A percentile compares a stretch with the other conserved stretches of the same genome.
These are phyloP conservation scores for Kurtzmaniella quercitrusa DNA, from an alignment of 1,139 yeast genomes.

Conservation along the genomic window DNA sequence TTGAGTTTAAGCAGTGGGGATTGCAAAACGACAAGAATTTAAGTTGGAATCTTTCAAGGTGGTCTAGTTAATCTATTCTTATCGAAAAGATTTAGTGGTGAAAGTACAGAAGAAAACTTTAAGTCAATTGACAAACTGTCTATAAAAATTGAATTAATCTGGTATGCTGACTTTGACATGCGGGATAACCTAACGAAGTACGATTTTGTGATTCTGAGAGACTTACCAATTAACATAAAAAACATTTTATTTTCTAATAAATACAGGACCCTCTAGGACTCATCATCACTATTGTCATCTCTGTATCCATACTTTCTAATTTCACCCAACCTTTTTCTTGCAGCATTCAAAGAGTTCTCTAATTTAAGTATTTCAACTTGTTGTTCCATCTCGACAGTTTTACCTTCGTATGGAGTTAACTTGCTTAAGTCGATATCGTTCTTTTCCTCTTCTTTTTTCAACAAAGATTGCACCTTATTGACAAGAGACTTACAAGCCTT, in stretches of 20 bases:
- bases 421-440: conserved; percentile 63
- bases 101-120: too few relatives aligned
- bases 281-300: conserved; percentile 55
- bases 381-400: conserved; percentile 89
- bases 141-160: background rate
- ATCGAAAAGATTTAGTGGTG: too few relatives aligned
- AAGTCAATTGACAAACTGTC: too few relatives aligned
- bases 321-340: conserved; percentile 81
- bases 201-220: too few relatives aligned
- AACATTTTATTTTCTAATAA: background rate
- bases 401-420: conserved; percentile 75
- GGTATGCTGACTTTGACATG: background rate
- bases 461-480: conserved; percentile 58
- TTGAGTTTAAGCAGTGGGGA: background rate
- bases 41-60: background rate
- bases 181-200: too few relatives aligned
- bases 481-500: conserved; percentile 74
- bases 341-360: conserved; percentile 66
- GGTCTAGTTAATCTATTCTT: too few relatives aligned
- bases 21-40: background rate
- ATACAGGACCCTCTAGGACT: conserved; percentile 11
- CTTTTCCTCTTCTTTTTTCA: conserved; percentile 38
- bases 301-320: conserved; percentile 73
- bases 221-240: background rate
- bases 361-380: conserved; percentile 85